These are phyloP conservation scores for Pelagomonas calceolata DNA, from an alignment of 108 stramenopile genomes.

Conservation along the genomic window DNA sequence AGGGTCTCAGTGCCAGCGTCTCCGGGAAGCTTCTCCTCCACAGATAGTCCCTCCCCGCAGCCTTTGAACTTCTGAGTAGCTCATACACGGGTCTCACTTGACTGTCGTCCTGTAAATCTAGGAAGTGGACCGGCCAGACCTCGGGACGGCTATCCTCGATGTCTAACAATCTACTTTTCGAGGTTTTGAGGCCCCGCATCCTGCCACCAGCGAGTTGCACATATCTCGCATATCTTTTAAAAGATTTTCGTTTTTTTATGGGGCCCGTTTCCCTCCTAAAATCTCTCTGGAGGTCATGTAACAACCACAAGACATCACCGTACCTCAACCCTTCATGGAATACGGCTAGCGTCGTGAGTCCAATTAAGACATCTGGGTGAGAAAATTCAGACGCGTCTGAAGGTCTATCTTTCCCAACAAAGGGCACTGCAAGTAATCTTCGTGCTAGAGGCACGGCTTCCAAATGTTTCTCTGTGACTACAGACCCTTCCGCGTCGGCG, in stretches of 20 bases:
- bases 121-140: neutral
- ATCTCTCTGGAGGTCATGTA: neutral
- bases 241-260: neutral
- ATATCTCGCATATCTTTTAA: neutral
- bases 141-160: neutral
- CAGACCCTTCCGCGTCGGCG: neutral
- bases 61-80: conserved; percentile 7
- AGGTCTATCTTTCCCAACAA: conserved; percentile 31
- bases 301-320: neutral
- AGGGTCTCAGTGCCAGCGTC: neutral
- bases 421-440: conserved; percentile 22
- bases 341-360: conserved; percentile 23
- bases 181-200: conserved; percentile 1
- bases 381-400: conserved; percentile 23
- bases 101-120: neutral
- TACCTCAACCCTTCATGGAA: conserved; percentile 16
- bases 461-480: conserved; percentile 2
- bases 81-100: conserved; percentile 2
- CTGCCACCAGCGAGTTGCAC: conserved; percentile 1
- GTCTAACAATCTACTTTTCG: neutral
- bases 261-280: conserved; percentile 9
- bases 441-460: conserved; percentile 6
- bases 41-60: neutral
- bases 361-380: conserved; percentile 29
- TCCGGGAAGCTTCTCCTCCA: conserved; percentile 6